Evolutionary conservation across 805 yeast species (phyloP).

Genomic region (Candida coquimbonensis): DNA sequence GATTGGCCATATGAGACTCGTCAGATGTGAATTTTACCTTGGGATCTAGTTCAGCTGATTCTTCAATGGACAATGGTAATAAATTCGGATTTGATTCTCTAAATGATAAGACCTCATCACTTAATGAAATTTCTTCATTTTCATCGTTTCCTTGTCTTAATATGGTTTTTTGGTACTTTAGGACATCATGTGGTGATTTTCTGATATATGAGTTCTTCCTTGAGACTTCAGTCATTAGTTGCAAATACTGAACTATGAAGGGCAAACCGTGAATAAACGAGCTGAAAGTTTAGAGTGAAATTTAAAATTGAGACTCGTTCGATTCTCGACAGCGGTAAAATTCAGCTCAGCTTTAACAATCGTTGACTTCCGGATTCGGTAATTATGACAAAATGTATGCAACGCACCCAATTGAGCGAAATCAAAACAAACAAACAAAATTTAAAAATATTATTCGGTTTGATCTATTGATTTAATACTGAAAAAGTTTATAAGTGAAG

Average conservation of each 20-base stretch:
- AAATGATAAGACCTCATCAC: slow-evolving; percentile 1
- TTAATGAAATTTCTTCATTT: background rate
- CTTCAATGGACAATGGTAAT: slow-evolving; percentile 12
- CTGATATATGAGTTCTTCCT: too few species aligned
- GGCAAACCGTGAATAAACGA: too few species aligned
- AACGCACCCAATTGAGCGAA: slow-evolving; percentile 4
- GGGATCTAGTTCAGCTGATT: background rate
- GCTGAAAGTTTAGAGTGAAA: too few species aligned
- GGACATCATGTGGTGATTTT: too few species aligned
- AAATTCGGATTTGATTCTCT: slow-evolving; percentile 21
- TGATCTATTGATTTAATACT: background rate
- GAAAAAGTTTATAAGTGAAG: too few species aligned
- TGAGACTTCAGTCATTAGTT: too few species aligned
- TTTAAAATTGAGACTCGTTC: too few species aligned
- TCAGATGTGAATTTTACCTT: background rate
- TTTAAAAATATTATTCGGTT: background rate
- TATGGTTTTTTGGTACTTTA: background rate
- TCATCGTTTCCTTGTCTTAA: background rate
- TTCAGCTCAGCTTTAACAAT: too few species aligned
- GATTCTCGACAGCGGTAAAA: too few species aligned
- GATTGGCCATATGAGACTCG: too few species aligned
- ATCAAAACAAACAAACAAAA: slow-evolving; percentile 5
- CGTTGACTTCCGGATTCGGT: background rate
- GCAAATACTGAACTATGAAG: too few species aligned
- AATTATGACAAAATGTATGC: background rate